These are phyloP conservation scores for Boletus huronensis DNA, from an alignment of 768 basidiomycete species.

Conservation along the genomic window DNA sequence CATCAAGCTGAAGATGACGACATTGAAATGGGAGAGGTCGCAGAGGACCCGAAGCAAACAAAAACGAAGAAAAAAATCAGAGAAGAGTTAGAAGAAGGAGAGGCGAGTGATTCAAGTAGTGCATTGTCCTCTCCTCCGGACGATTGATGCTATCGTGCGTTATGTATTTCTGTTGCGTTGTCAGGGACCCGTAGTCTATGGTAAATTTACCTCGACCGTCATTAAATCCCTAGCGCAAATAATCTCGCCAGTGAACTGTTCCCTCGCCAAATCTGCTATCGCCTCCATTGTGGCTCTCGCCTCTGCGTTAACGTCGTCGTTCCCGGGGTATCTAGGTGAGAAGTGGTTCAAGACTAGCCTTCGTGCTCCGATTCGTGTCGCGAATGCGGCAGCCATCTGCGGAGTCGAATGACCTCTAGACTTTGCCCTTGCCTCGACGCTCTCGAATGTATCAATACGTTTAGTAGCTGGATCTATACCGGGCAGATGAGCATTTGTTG, in stretches of 20 bases:
- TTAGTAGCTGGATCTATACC: constrained; percentile 60
- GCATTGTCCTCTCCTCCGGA: constrained; percentile 76
- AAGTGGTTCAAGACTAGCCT: constrained; percentile 81
- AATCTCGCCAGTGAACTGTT: constrained; percentile 53
- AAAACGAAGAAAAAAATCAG: constrained; percentile 48
- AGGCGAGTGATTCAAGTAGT: constrained; percentile 79
- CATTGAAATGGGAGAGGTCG: constrained; percentile 91
- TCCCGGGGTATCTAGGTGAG: constrained; percentile 73
- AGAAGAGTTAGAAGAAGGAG: constrained; percentile 84
- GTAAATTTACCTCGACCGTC: constrained; percentile 55
- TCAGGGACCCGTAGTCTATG: constrained; percentile 18
- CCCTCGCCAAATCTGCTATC: constrained; percentile 54
- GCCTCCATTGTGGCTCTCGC: constrained; percentile 58
- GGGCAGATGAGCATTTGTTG: constrained; percentile 82
- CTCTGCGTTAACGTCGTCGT: constrained; percentile 48
- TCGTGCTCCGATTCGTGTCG: constrained; percentile 56
- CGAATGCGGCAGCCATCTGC: constrained; percentile 85
- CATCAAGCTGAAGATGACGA: constrained; percentile 49
- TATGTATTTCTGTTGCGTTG: background rate
- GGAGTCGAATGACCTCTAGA: constrained; percentile 89
- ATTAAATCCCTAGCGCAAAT: constrained; percentile 73
- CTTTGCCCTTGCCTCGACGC: constrained; percentile 58
- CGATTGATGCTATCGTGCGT: constrained; percentile 27
- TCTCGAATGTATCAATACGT: constrained; percentile 55
- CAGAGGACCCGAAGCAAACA: constrained; percentile 58